Evolutionary conservation across 495 filamentous ascomycete species (phyloP).

Genomic region (Glutinoglossum americanum): DNA sequence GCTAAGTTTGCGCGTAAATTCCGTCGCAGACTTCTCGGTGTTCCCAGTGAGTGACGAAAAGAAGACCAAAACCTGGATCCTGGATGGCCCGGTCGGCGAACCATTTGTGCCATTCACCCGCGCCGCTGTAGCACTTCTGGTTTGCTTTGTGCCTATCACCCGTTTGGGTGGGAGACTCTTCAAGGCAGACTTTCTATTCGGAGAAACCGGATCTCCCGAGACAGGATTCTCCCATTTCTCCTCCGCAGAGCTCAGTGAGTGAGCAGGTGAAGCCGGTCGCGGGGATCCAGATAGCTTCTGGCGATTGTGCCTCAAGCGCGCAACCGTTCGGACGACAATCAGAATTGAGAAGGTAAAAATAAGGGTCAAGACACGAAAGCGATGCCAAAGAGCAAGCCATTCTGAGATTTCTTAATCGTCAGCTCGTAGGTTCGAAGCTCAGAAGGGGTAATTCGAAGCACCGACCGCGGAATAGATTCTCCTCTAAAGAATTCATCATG

Average conservation of each 20-base stretch:
- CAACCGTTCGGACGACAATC: slow-evolving; percentile 14
- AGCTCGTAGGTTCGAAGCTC: not conserved
- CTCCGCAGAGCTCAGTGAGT: not conserved
- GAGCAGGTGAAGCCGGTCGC: not conserved
- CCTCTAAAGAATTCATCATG: not conserved
- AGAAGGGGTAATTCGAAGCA: not conserved
- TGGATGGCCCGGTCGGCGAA: slow-evolving; percentile 5
- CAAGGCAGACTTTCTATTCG: not conserved
- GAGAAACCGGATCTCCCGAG: not conserved
- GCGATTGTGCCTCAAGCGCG: slow-evolving; percentile 13
- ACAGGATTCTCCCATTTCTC: not conserved
- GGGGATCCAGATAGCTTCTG: slow-evolving; percentile 16
- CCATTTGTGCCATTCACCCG: slow-evolving; percentile 3
- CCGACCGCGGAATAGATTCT: not conserved
- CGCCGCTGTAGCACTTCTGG: slow-evolving; percentile 7
- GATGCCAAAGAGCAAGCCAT: slow-evolving; percentile 19
- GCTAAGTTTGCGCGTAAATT: slow-evolving; percentile 31
- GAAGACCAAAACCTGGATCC: slow-evolving; percentile 64
- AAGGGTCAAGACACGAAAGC: slow-evolving; percentile 20
- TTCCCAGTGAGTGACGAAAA: slow-evolving; percentile 66
- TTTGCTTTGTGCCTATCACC: slow-evolving; percentile 14
- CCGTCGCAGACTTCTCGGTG: slow-evolving; percentile 45
- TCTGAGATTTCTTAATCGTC: not conserved
- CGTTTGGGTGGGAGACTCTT: slow-evolving; percentile 15
- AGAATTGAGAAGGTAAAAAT: slow-evolving; percentile 13